Evolutionary conservation across 352 stramenopile species (phyloP).

Genomic region (Phytophthora brassicae): DNA sequence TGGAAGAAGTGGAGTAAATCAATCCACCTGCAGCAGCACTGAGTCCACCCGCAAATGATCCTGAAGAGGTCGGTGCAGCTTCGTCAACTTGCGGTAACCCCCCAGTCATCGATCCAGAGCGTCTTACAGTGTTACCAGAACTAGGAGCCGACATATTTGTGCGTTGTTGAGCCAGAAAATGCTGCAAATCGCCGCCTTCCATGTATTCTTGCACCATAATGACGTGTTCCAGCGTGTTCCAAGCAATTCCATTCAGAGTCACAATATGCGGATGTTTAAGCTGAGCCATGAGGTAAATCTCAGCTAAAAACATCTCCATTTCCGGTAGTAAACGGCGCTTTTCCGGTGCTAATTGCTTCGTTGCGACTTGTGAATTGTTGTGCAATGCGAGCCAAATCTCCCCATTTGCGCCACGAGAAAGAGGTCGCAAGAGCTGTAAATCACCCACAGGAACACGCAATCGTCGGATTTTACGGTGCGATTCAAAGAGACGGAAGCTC

Average conservation of each 20-base stretch:
- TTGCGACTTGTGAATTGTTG: constrained; percentile 44
- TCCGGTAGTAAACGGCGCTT: constrained; percentile 57
- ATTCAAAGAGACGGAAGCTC: constrained; percentile 69
- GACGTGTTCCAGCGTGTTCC: constrained; percentile 72
- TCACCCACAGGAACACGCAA: constrained; percentile 53
- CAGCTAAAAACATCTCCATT: constrained; percentile 73
- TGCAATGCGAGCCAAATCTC: constrained; percentile 78
- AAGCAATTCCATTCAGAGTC: constrained; percentile 57
- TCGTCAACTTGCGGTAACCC: constrained; percentile 21
- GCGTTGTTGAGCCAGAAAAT: constrained; percentile 43
- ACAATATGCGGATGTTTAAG: constrained; percentile 74
- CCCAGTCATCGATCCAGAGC: constrained; percentile 17
- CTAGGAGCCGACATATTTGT: constrained; percentile 11
- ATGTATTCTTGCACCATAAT: constrained; percentile 80
- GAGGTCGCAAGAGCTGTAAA: constrained; percentile 50
- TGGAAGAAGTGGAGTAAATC: constrained; percentile 20
- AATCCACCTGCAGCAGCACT: constrained; percentile 13
- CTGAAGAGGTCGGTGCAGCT: constrained; percentile 17
- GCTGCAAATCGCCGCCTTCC: constrained; percentile 63
- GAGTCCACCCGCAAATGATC: constrained; percentile 16
- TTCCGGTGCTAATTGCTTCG: constrained; percentile 66
- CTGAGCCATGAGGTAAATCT: constrained; percentile 76
- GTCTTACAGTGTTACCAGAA: constrained; percentile 18
- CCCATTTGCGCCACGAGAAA: constrained; percentile 56
- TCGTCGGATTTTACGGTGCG: constrained; percentile 55